These are phyloP conservation scores for Musa schizocarpa DNA, from an alignment of 176 grass and related monocot species.

Conservation along the genomic window DNA sequence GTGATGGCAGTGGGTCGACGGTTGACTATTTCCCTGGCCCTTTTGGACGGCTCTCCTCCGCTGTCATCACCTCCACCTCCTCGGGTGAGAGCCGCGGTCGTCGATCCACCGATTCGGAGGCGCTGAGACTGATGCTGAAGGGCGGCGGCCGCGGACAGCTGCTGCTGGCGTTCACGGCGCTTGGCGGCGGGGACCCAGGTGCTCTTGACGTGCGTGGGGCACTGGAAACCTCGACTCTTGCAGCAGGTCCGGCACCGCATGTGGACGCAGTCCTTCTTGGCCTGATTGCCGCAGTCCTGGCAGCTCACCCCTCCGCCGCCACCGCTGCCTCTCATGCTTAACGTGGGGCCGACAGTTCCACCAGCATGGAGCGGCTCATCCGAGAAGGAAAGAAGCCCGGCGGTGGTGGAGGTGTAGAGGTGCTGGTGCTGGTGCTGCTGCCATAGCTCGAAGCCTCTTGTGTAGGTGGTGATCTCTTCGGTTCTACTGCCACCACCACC, in stretches of 20 bases:
- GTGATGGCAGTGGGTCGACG: slow-evolving; percentile 14
- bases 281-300: slow-evolving; percentile 96
- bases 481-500: slow-evolving; percentile 21
- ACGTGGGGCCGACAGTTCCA: slow-evolving; percentile 10
- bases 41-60: slow-evolving; percentile 23
- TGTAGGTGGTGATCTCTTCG: slow-evolving; percentile 22
- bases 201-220: slow-evolving; percentile 85
- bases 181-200: slow-evolving; percentile 90
- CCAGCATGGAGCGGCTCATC: slow-evolving; percentile 17
- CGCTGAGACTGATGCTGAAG: background rate
- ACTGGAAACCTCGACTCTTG: slow-evolving; percentile 75
- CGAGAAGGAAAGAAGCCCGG: slow-evolving; percentile 49
- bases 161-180: slow-evolving; percentile 84
- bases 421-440: slow-evolving; percentile 41
- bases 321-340: slow-evolving; percentile 8
- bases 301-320: slow-evolving; percentile 73
- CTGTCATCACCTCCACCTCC: background rate
- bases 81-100: background rate
- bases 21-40: slow-evolving; percentile 36
- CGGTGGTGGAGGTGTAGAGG: background rate
- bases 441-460: slow-evolving; percentile 76
- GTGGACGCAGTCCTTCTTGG: slow-evolving; percentile 90
- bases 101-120: slow-evolving; percentile 7
- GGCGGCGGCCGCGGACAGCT: slow-evolving; percentile 44
- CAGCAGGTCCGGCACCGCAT: slow-evolving; percentile 90